Base-by-base conservation (phyloP, 2,329 filamentous ascomycete species). In the Helotiales sp. region DNA sequence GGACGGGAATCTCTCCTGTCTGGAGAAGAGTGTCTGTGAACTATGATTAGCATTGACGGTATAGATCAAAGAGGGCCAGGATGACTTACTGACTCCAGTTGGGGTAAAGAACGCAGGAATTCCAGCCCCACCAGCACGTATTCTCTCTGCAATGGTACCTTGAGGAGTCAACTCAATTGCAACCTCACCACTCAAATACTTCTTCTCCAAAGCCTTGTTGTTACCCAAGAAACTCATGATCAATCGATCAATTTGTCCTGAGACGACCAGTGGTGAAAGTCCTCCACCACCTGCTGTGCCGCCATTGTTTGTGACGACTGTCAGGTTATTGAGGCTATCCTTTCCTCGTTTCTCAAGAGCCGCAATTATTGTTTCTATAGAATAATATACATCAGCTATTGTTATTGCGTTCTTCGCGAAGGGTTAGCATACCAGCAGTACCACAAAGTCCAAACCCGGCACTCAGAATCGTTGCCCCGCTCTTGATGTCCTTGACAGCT, bases 401-500 rank as follows among this genome's bases (percentile, higher is more conserved):
- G 33, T n/a, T 5, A 12, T 38, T 22, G 12, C 4, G 6, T 42
- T n/a, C 50, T 67, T 33, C 24, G 9, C 10, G 22, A 24, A 8
- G 36, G 42, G 42, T 40, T 19, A 31, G n/a, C 76, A 54, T 74
- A 85, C 84, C 83, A 54, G 86, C 84, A 17, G 92, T 87, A 63
- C 90, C 90, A 65, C 88, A 93, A 12, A 93, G 81, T n/a, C 90
- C 90, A 71, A 93, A 93, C 1, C 90, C 90, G 15, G 89, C 87
- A 69, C 89, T 91, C 55, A 93, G 77, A 33, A 93, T 78, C 0
- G 84, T 89, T 10, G 84, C 86, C 54, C 89, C 84, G 66, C 88
- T 87, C 55, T 67, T 62, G 36, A 69, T 25, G 62, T 69, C 67
- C 30, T 61, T 63, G 5, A 69, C 66, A 0, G 66, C 66, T 13